Conservation (phyloP, 768 basidiomycete species). For the Leccinellum rugosiceps region DNA sequence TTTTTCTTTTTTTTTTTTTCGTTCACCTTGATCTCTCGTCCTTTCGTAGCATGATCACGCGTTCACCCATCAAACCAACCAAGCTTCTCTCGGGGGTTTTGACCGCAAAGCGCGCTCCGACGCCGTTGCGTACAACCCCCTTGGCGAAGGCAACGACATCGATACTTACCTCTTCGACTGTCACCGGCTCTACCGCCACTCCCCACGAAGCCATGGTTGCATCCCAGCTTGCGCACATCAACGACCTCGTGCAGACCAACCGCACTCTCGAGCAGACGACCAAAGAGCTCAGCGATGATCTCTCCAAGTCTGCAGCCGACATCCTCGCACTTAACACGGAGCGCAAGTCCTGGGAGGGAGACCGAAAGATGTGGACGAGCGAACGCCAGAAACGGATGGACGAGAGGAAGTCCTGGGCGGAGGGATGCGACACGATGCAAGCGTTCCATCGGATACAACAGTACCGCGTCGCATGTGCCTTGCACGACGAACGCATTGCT, state of each 20-base stretch:
- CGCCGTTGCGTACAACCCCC: constrained; percentile 20
- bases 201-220: constrained; percentile 50
- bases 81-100: constrained; percentile 5
- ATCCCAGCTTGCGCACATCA: constrained; percentile 64
- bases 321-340: constrained; percentile 38
- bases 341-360: constrained; percentile 31
- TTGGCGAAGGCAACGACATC: constrained; percentile 22
- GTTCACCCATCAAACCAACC: constrained; percentile 26
- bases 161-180: constrained; percentile 26
- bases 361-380: constrained; percentile 23
- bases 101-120: constrained; percentile 17
- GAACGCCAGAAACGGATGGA: constrained; percentile 42
- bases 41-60: constrained; percentile 24
- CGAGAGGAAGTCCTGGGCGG: constrained; percentile 57
- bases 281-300: constrained; percentile 50
- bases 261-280: constrained; percentile 60
- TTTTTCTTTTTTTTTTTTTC: constrained; percentile 45
- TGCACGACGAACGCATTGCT: constrained; percentile 52
- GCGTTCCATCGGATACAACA: constrained; percentile 65
- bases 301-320: constrained; percentile 34
- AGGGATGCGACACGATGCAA: constrained; percentile 61
- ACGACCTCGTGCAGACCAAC: constrained; percentile 68
- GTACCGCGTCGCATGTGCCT: constrained; percentile 47
- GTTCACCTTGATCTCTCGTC: not conserved
- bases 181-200: constrained; percentile 29